These are phyloP conservation scores for Candida ovalis DNA, from an alignment of 805 yeast species.

Conservation along the genomic window DNA sequence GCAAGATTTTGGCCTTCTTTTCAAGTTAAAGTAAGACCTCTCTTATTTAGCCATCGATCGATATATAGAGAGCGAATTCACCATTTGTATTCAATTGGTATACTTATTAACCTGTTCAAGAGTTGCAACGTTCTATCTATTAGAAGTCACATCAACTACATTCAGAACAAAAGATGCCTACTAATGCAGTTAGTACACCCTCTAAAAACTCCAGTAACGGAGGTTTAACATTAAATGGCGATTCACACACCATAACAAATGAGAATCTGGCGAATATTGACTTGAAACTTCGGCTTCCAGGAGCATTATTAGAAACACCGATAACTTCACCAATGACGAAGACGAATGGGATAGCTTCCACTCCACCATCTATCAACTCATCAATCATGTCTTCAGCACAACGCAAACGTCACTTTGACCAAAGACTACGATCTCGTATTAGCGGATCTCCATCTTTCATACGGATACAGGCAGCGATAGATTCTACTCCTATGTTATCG, in stretches of 20 bases:
- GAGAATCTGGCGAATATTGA: not conserved
- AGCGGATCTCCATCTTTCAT: conserved; percentile 5
- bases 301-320: not conserved
- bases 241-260: not conserved
- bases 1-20: not conserved
- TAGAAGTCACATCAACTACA: not conserved
- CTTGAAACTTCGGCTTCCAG: not conserved
- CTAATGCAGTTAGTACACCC: not conserved
- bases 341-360: not conserved
- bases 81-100: too few relatives aligned
- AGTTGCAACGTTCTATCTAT: too few relatives aligned
- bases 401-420: conserved; percentile 16
- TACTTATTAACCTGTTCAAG: too few relatives aligned
- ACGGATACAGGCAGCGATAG: too few relatives aligned
- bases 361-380: conserved; percentile 61
- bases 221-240: not conserved
- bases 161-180: not conserved
- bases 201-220: not conserved
- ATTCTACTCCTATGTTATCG: not conserved
- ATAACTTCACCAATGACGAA: not conserved
- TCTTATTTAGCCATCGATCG: too few relatives aligned
- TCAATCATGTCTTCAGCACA: conserved; percentile 34
- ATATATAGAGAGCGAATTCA: too few relatives aligned
- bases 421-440: conserved; percentile 19
- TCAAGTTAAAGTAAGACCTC: too few relatives aligned